phyloP scores from a whole-genome alignment of 768 basidiomycete species.

The Coprinopsis cinerea region DNA sequence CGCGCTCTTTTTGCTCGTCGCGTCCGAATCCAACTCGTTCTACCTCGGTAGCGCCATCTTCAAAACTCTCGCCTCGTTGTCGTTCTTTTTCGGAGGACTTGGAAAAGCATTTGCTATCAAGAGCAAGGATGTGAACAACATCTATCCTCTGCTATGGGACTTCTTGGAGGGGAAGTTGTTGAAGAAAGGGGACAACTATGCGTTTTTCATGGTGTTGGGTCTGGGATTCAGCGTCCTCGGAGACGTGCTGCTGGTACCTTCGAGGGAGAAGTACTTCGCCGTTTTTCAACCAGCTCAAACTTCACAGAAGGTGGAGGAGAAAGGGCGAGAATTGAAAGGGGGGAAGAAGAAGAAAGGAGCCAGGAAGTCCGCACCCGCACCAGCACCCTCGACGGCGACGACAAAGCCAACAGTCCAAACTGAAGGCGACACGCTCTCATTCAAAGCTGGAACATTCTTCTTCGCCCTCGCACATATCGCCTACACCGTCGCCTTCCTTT shows the following conservation, averaged over 20 bases:
- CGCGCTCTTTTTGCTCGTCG: slow-evolving; percentile 16
- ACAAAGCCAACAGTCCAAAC: neutral
- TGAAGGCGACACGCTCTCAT: slow-evolving; percentile 15
- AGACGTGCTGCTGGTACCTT: slow-evolving; percentile 20
- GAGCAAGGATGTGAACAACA: neutral
- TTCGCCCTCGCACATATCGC: slow-evolving; percentile 19
- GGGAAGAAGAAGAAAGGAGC: neutral
- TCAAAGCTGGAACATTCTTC: slow-evolving; percentile 19
- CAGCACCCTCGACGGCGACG: neutral
- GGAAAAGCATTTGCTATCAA: neutral
- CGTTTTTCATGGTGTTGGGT: slow-evolving; percentile 15
- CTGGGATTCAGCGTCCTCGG: slow-evolving; percentile 19
- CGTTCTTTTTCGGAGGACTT: slow-evolving; percentile 18
- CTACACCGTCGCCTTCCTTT: slow-evolving; percentile 15
- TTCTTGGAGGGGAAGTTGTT: neutral
- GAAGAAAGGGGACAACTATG: slow-evolving; percentile 14
- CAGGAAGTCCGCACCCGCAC: too few species aligned
- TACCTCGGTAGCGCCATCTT: slow-evolving; percentile 19
- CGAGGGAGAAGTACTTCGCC: slow-evolving; percentile 11
- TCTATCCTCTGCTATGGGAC: neutral
- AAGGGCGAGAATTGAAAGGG: neutral
- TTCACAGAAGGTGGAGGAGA: neutral
- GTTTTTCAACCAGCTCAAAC: neutral
- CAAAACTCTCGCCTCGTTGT: slow-evolving; percentile 18
- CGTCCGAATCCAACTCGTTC: slow-evolving; percentile 18